Base-by-base conservation (phyloP, 116 monocot genomes). In the Iris pallida region DNA sequence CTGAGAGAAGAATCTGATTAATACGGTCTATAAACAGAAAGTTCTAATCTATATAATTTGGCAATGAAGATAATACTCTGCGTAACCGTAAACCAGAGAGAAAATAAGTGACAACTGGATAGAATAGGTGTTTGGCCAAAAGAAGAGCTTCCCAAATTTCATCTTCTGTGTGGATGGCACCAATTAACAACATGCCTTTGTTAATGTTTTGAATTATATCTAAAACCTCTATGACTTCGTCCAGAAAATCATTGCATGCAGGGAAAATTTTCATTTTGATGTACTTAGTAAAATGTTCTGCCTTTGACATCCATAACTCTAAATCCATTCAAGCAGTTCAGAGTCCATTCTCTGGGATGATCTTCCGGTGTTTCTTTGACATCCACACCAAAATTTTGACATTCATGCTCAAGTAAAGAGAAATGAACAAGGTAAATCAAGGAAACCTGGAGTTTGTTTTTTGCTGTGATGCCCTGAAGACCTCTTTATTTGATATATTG, bases 61-160 rank as follows among this genome's bases (percentile, higher is more conserved):
- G 63, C 60, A 73, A 54, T 81, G 79, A 78, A 57, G 66, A 69
- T 42, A 83, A 74, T 49, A 71, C 6, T 74, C 60, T 90, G 18
- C 92, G 75, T 42, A 97, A 52, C 8, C 90, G 73, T 58, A 97
- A 61, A 42, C 97, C 92, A 16, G 97, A 97, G 40, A 89, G 59
- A 71, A 97, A 75, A 74, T 97, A 92, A 63, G 87, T 13, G 55
- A 82, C 80, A 72, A 92, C 76, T n/a, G 92, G 97, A 92, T 92
- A 97, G n/a, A 58, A 75, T 60, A 97, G 85, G 64, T 97, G 87
- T 74, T 74, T 87, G 59, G 81, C 79, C 54, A 97, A 69, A 53
- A 75, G 73, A 73, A 78, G 61, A 57, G 82, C 79, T 72, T 87
- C 89, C 90, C 89, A 90, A 19, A 92, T 85, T 63, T 97, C 97